Base-by-base conservation (phyloP, 768 basidiomycete genomes). In the Mycena rebaudengoi region DNA sequence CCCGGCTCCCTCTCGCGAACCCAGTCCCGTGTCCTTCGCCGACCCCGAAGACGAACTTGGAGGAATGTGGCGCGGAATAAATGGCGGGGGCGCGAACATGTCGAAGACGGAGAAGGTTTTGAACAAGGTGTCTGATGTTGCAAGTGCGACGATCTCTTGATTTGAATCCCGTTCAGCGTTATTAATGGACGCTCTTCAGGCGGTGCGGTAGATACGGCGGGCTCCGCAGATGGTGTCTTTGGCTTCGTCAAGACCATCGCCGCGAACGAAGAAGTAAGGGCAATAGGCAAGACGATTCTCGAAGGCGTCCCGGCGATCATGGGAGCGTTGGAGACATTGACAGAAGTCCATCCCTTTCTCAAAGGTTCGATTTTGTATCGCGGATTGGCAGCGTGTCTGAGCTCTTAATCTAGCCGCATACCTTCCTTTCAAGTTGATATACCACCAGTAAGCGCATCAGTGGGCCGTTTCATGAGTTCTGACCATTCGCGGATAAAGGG, bases 331-430 rank as follows among this genome's bases (percentile, higher is more conserved):
- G 62, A 64, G 26, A 28, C 49, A 8, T 25, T 64, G 28, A 57
- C 55, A 1, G 56, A 64, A 18, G 25, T 64, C 6, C 62, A 64
- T 51, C 62, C 62, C 12, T 64, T 64, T 33, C 55, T 64, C n/a
- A 64, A 57, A 16, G 62, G 62, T 53, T n/a, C 18, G 44, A 16
- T 7, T 20, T 39, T 23, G 51, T 39, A 43, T 41, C 7, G n/a
- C n/a, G 4, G 5, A n/a, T n/a, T n/a, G n/a, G n/a, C 6, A 26
- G 30, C 32, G 2, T 23, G 18, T 7, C 46, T 30, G 23, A 49
- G n/a, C 4, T 41, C 0, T 30, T 29, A n/a, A n/a, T 21, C 8
- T 23, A 64, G 62, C 62, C 33, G 62, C 55, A 8, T 64, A 53
- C 33, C 56, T 64, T 18, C 62, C 62, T 2, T 64, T 64, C 43